Base-by-base conservation (phyloP, 1,284 basidiomycete genomes). In the Rhodotorula sp. region DNA sequence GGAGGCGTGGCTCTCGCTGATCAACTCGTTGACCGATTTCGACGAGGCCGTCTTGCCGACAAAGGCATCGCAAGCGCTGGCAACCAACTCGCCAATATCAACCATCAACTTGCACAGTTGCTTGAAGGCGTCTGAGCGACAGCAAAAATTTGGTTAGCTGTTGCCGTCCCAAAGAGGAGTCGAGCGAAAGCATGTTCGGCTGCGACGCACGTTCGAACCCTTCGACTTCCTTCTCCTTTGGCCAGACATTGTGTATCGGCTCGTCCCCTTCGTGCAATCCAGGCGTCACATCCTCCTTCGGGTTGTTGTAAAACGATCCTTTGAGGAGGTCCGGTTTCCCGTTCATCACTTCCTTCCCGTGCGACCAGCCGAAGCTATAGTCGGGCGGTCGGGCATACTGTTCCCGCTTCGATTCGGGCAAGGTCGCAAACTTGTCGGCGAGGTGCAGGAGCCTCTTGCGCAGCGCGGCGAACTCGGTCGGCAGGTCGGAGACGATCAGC, bases 311-410 rank as follows among this genome's bases (percentile, higher is more conserved):
- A 82, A 87, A 97, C 0, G 90, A 92, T 4, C 93, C 94, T 80
- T 96, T 95, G 72, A 93, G 83, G 1, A 85, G 84, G 80, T 95
- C 93, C 88, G 89, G 90, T 77, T 87, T 89, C 42, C 93, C 93
- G 77, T 95, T 95, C 93, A 95, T 95, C 53, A 94, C 87, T 84
- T 96, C 93, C 84, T 95, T 95, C 64, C 93, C 93, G 81, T 93
- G 90, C 55, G 89, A 91, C 93, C 93, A 96, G 29, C 93, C 93
- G 80, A 93, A 78, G 51, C 76, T 69, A 74, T 26, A 60, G n/a
- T 26, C 30, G 26, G 26, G 37, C 22, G 62, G 53, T 6, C 54
- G 51, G 18, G 62, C 62, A 78, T 91, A 90, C 66, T 84, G 85
- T 78, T 93, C 91, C 60, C 89, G 85, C 18, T 81, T 80, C 20